phyloP scores from a whole-genome alignment of 2,329 filamentous ascomycete species.

The Teratosphaeria gauchensis region DNA sequence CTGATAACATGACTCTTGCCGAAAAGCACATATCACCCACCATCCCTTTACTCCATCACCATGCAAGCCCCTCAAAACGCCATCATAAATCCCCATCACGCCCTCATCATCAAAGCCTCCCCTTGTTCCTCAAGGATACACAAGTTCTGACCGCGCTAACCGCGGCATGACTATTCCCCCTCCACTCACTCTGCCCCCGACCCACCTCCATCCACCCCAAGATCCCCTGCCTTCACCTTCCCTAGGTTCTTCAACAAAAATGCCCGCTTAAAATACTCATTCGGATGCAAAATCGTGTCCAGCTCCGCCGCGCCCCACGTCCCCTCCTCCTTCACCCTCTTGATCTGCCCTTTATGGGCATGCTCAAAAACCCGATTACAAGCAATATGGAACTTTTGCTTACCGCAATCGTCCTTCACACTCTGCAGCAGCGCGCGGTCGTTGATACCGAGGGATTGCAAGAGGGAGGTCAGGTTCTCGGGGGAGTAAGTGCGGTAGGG shows the following conservation, averaged over 20 bases:
- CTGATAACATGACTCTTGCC: no score
- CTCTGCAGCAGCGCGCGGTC: conserved; percentile 69
- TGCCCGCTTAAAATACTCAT: conserved; percentile 95
- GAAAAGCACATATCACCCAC: no score
- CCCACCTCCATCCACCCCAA: conserved; percentile 28
- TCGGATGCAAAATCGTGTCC: conserved; percentile 94
- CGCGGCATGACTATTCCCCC: no score
- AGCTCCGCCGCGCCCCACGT: conserved; percentile 55
- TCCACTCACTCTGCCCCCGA: background rate
- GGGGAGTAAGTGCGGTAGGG: conserved; percentile 86
- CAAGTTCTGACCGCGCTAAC: no score
- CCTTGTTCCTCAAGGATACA: no score
- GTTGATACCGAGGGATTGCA: conserved; percentile 68
- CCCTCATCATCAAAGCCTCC: no score
- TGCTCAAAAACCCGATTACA: conserved; percentile 94
- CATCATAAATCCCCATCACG: no score
- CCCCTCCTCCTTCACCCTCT: conserved; percentile 40
- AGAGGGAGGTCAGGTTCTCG: conserved; percentile 70
- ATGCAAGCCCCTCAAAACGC: no score
- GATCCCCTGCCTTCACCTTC: conserved; percentile 29
- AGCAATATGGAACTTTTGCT: conserved; percentile 83
- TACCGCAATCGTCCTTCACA: conserved; percentile 81
- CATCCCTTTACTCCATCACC: no score
- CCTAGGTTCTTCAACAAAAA: conserved; percentile 76
- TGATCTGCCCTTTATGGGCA: conserved; percentile 56